Conservation (phyloP, 352 stramenopile genomes). For the Pythium pectinolyticum region DNA sequence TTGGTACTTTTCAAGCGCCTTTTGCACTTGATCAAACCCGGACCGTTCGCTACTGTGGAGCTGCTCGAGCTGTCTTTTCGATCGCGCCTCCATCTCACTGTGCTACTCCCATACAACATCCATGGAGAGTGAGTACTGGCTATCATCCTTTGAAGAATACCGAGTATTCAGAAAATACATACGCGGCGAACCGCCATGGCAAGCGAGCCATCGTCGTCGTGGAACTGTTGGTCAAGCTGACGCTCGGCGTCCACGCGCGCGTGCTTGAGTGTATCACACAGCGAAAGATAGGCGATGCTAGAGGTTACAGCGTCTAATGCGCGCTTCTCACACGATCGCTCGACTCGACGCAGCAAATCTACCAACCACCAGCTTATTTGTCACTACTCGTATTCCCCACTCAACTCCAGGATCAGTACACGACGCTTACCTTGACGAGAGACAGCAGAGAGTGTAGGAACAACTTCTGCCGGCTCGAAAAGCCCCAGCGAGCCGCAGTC, state of each 20-base stretch:
- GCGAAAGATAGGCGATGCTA: slow-evolving; percentile 55
- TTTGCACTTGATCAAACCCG: slow-evolving; percentile 46
- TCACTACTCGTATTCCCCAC: background rate
- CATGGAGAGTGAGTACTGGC: background rate
- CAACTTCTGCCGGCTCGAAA: slow-evolving; percentile 5
- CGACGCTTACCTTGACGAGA: slow-evolving; percentile 39
- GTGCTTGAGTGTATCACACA: slow-evolving; percentile 61
- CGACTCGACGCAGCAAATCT: slow-evolving; percentile 66
- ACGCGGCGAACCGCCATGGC: slow-evolving; percentile 34
- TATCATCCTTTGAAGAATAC: too few species aligned
- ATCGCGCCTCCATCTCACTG: slow-evolving; percentile 39
- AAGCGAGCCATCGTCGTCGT: slow-evolving; percentile 14
- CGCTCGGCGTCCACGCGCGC: slow-evolving; percentile 52
- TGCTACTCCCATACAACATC: slow-evolving; percentile 16
- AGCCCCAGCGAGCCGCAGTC: slow-evolving; percentile 24
- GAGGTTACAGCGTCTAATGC: slow-evolving; percentile 50
- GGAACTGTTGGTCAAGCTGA: slow-evolving; percentile 36
- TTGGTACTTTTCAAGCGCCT: slow-evolving; percentile 49
- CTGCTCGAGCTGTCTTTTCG: slow-evolving; percentile 41
- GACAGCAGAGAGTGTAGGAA: slow-evolving; percentile 27
- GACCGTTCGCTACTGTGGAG: slow-evolving; percentile 41
- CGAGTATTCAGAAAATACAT: slow-evolving; percentile 13
- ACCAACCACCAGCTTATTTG: background rate
- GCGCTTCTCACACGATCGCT: slow-evolving; percentile 62
- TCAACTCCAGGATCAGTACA: background rate